Evolutionary conservation across 768 basidiomycete species (phyloP), one percentile per base, ranked within the genome.

Genomic region (Nidularia pulvinata): DNA sequence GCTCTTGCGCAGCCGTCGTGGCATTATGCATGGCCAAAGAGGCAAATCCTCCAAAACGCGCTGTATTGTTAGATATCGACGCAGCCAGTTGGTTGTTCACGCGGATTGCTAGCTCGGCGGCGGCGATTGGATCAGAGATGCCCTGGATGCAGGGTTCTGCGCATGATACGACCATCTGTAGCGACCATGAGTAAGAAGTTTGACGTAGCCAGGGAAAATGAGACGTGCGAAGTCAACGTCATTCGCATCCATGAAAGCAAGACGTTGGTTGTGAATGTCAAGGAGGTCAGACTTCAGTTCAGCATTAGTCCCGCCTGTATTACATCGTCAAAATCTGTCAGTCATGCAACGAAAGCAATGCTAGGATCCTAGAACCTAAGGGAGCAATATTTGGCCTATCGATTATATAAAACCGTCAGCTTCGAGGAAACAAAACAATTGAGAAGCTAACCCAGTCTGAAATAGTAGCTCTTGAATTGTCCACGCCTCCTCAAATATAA

Each of bases 11-110:
- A 3, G 76, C 77, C 22, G 58, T 59, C 1, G 71, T 69, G n/a
- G 75, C 73, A 49, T 78, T 72, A 45, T 77, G 74, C 77, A 78
- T 78, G 3, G 75, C 62, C 9, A 78, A 52, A 3, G 75, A 60
- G 6, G 74, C 77, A 55, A 77, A 77, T 6, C 61, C 75, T 9
- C 74, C 75, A 46, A 78, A 77, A 2, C 75, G 65, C 19, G 61
- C 61, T 0, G 74, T 74, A 42, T 71, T 71, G 46, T 76, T 77
- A 6, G 72, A 52, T 30, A 77, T 77, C 2, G 58, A 55, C 9
- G 62, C 63, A n/a, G 74, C 73, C 5, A 77, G 60, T 37, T 65
- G 57, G 51, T 78, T 64, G 51, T 78, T 76, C 6, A 72, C 65
- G 3, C 54, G 59, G 11, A 67, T 55, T 3, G 77, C 75, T 61